Evolutionary conservation across 257 asterid genomes (phyloP), one percentile per base, ranked within the genome.

Genomic region (Osmanthus fragrans): DNA sequence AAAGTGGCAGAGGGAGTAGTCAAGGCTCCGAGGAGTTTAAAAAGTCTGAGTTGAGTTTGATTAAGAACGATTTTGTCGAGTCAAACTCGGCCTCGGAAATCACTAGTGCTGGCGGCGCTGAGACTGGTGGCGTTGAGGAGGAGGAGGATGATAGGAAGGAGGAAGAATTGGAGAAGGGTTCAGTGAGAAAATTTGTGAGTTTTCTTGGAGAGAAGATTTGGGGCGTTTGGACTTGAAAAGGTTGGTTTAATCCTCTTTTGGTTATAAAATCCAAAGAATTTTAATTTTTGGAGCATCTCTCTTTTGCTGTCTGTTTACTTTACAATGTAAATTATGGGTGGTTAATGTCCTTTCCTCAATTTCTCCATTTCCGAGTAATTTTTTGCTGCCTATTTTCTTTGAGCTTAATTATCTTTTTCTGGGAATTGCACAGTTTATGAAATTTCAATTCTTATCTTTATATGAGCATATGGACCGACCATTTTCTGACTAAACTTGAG

Each of bases 171-270:
- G 94, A 85, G 85, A 87, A 77, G 30, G 92, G 94, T 1, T 81
- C 96, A 0, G 88, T 91, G 40, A 81, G 92, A 78, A 89, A 84
- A 68, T 85, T 91, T 77, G 88, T 91, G 79, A 88, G 90, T 54
- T 88, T 89, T 72, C 79, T 91, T 66, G 96, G 96, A 8, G 94
- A 89, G 77, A 89, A 82, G 82, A 80, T 89, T 77, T 91, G 96
- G 96, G 65, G 92, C n/a, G 91, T 88, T 85, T 91, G 94, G 96
- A 90, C 88, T 5, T 89, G 77, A 87, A 21, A 77, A 71, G 87
- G 77, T 84, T 80, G 74, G 82, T 37, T 64, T 16, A 19, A 33
- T 63, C 69, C 37, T 7, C 18, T 74, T 72, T 81, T 42, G 86
- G 74, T 84, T 80, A 70, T 64, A 76, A 56, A 80, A 70, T 81